Conservation (phyloP, 805 yeast genomes). For the Yamadazyma sp. region DNA sequence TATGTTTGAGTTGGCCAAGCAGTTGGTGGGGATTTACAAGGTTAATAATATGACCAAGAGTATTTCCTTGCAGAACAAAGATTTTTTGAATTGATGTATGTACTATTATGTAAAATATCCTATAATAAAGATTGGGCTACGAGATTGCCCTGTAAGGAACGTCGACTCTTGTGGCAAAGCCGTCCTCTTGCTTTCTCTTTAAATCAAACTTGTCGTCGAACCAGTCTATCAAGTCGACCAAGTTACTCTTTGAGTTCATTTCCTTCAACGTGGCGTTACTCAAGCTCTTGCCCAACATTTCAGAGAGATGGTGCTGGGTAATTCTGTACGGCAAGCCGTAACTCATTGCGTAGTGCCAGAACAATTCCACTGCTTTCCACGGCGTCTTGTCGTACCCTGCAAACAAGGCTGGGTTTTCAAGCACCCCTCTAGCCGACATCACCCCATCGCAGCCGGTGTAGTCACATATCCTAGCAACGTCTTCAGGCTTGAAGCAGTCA, state of each 20-base stretch:
- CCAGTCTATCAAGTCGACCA: conserved; percentile 76
- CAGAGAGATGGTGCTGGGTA: conserved; percentile 81
- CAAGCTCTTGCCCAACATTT: conserved; percentile 69
- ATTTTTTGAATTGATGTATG: conserved; percentile 29
- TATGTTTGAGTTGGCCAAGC: conserved; percentile 96
- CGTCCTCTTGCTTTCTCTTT: conserved; percentile 63
- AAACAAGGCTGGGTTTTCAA: conserved; percentile 86
- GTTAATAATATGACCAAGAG: conserved; percentile 88
- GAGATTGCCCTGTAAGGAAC: conserved; percentile 24
- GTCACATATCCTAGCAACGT: conserved; percentile 60
- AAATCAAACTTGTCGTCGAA: conserved; percentile 70
- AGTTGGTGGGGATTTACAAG: conserved; percentile 93
- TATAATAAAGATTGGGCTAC: background rate
- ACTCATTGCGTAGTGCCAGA: conserved; percentile 74
- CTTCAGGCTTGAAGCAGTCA: conserved; percentile 75
- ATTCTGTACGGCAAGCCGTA: conserved; percentile 85
- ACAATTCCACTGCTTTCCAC: conserved; percentile 85
- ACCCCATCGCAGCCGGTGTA: conserved; percentile 84
- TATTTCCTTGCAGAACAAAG: conserved; percentile 71
- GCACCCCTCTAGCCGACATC: conserved; percentile 91
- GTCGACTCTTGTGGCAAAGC: conserved; percentile 58
- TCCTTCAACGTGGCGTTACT: conserved; percentile 38
- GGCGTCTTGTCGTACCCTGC: conserved; percentile 74
- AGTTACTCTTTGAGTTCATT: conserved; percentile 58
- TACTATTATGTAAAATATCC: conserved; percentile 4